Percentiles rank a stretch among this genome's conserved stretches.
These are phyloP conservation scores for Sporothrix luriei DNA, from an alignment of 2,329 filamentous ascomycete genomes.

Conservation along the genomic window DNA sequence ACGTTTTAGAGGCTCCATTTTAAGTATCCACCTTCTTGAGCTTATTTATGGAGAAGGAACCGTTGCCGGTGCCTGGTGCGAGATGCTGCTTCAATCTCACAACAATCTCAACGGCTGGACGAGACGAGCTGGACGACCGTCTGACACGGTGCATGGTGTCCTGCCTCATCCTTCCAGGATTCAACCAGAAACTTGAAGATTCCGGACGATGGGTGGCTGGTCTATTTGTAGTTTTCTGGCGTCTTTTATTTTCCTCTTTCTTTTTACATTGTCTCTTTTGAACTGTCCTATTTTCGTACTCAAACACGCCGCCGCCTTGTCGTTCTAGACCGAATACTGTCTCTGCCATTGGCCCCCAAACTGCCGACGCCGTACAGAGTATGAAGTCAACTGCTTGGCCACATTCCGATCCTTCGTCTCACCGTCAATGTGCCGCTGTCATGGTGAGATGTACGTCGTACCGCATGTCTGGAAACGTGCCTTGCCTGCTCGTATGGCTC, in stretches of 20 bases:
- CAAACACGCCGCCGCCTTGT: too few relatives aligned
- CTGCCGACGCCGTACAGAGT: too few relatives aligned
- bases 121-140: background rate
- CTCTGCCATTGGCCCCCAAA: too few relatives aligned
- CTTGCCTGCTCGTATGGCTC: conserved; percentile 4
- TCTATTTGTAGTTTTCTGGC: background rate
- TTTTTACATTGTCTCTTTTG: background rate
- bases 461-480: background rate
- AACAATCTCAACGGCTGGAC: background rate
- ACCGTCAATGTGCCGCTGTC: background rate
- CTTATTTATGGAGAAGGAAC: conserved; percentile 6
- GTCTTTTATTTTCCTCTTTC: background rate
- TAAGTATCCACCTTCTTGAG: background rate
- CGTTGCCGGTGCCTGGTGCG: background rate
- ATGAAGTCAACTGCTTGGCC: too few relatives aligned
- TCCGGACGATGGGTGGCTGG: background rate
- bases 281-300: background rate
- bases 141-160: background rate
- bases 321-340: too few relatives aligned
- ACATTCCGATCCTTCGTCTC: background rate
- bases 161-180: background rate
- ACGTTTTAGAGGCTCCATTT: background rate
- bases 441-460: background rate
- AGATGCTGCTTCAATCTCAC: background rate
- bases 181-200: background rate